Evolutionary conservation across 805 yeast genomes (phyloP), one percentile per base, ranked within the genome.

Genomic region (Kodamaea hsintzibuensis): DNA sequence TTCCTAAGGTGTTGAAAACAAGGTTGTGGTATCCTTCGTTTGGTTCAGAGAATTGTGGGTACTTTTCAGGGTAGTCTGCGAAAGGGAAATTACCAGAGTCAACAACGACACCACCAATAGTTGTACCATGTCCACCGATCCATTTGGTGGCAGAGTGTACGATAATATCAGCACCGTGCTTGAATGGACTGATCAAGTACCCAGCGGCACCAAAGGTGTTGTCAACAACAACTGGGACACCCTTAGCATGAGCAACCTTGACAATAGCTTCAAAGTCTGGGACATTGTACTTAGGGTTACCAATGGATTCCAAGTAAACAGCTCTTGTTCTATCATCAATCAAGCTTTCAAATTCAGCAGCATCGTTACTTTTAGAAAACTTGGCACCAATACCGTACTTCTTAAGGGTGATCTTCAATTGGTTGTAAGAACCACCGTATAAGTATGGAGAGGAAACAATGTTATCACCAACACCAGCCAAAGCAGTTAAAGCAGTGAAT

Each of bases 131-230:
- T 55, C 98, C 98, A 59, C 96, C 96, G 61, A 92, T 92, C 97
- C 97, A 93, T 73, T 92, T 92, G 55, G 98, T 92, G 52, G 97
- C 97, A 57, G 97, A 91, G 72, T 92, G 97, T 17, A 88, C 88
- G 35, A 93, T 88, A 60, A 92, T 87, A 69, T 92, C 97, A 47
- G 91, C 98, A 60, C 98, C 98, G 65, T 82, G 88, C 57, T 88
- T 88, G 61, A 92, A 73, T 57, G 98, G 98, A 60, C 82, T 84
- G 56, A 89, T 82, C 63, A 89, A 82, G 77, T 74, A 91, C 49
- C 98, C 98, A 72, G 96, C 98, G 44, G 97, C 97, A 68, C 97
- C 98, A 64, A 92, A 92, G 16, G 98, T 92, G 83, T 92, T 92
- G 74, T 92, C 98, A 47, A 89, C 97, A 49, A 92, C 93, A 47